phyloP scores from a whole-genome alignment of 805 yeast genomes.

The Scheffersomyces coipomensis region DNA sequence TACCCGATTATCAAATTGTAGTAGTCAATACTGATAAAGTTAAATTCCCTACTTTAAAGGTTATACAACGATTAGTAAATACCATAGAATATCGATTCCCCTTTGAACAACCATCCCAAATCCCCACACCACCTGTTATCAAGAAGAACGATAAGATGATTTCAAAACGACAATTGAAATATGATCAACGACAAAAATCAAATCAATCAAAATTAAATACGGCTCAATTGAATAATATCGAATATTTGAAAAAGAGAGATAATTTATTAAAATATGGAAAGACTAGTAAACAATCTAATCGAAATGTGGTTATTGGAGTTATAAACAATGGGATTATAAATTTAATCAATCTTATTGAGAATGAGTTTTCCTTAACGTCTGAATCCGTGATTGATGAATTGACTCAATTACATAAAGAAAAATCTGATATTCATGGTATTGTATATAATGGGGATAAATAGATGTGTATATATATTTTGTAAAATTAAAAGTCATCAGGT shows the following conservation, averaged over 20 bases:
- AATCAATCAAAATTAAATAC: constrained; percentile 24
- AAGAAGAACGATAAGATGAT: constrained; percentile 12
- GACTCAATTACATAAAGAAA: constrained; percentile 12
- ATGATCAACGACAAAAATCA: constrained; percentile 22
- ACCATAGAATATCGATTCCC: constrained; percentile 9
- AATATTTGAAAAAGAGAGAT: constrained; percentile 31
- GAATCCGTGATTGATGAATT: constrained; percentile 7
- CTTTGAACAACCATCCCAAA: neutral
- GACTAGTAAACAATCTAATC: constrained; percentile 33
- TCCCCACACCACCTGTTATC: neutral
- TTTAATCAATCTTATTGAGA: constrained; percentile 53
- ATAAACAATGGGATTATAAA: constrained; percentile 76
- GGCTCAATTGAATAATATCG: constrained; percentile 19
- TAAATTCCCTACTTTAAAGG: constrained; percentile 46
- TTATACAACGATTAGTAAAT: constrained; percentile 34
- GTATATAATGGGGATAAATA: constrained; percentile 4
- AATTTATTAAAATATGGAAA: constrained; percentile 51
- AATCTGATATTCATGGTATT: constrained; percentile 18
- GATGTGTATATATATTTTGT: too few species aligned
- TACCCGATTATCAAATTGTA: constrained; percentile 73
- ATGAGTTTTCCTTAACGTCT: constrained; percentile 35
- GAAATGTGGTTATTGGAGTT: constrained; percentile 68
- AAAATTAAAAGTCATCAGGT: too few species aligned
- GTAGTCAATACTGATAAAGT: constrained; percentile 48
- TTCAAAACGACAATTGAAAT: constrained; percentile 23